phyloP scores from a whole-genome alignment of 352 stramenopile species.

The Globisporangium paddicum region DNA sequence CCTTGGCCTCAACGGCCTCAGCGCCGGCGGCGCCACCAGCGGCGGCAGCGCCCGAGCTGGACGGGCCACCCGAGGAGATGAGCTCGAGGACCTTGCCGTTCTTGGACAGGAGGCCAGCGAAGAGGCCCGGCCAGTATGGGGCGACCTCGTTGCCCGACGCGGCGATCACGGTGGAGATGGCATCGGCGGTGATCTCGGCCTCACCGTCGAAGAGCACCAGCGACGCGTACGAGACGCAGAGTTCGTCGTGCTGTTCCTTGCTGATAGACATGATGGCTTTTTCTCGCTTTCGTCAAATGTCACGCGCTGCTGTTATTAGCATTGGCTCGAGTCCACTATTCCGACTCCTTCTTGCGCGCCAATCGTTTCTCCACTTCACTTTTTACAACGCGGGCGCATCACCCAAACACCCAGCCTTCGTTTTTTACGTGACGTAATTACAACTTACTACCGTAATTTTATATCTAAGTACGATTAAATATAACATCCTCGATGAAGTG shows the following conservation, averaged over 20 bases:
- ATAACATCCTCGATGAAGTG: neutral
- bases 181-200: constrained; percentile 76
- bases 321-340: constrained; percentile 1
- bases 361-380: constrained; percentile 4
- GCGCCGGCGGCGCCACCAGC: constrained; percentile 30
- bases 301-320: constrained; percentile 14
- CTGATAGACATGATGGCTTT: constrained; percentile 69
- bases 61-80: constrained; percentile 65
- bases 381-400: neutral
- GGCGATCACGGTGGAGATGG: constrained; percentile 54
- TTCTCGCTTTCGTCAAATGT: constrained; percentile 48
- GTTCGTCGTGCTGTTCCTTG: constrained; percentile 86
- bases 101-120: constrained; percentile 67
- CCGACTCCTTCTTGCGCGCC: too few relatives aligned
- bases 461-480: constrained; percentile 3
- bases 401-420: neutral
- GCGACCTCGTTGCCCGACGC: constrained; percentile 84
- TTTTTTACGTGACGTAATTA: constrained; percentile 13
- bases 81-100: constrained; percentile 75
- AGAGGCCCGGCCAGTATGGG: constrained; percentile 80
- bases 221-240: constrained; percentile 79
- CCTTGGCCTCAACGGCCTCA: constrained; percentile 26
- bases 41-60: constrained; percentile 28
- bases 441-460: neutral
- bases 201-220: constrained; percentile 84